Base-by-base conservation (phyloP, 2,329 filamentous ascomycete species). In the Phialocephala sp. region DNA sequence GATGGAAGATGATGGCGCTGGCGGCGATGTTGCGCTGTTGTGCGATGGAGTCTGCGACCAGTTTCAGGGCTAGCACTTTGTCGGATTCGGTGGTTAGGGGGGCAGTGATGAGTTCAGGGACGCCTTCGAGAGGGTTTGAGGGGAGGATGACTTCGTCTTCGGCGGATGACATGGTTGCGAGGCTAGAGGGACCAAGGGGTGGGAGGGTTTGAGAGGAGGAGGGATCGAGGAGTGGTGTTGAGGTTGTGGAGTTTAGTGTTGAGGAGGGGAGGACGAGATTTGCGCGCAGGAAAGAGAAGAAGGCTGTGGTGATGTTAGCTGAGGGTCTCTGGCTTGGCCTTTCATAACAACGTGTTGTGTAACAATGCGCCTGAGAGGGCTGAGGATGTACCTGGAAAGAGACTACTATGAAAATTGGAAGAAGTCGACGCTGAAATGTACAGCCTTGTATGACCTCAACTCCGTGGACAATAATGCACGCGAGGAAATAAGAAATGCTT, bases 31-130 rank as follows among this genome's bases (percentile, higher is more conserved):
- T 89, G 68, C 90, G 88, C 81, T 95, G 93, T 79, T 97, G 90
- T 41, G 92, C 91, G 59, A 96, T 86, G 65, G 89, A 92, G 78
- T 94, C 92, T 67, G 92, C 90, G 45, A 97, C 84, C 22, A 97
- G 85, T 68, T 86, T 85, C 60, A 97, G 82, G 20, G 89, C 89
- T 63, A 87, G 84, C 68, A 88, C 79, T 75, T 89, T 88, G 76
- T 93, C 90, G 60, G 82, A 76, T 59, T 86, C 80, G 59, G 75
- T 74, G 55, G 82, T 81, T 52, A 89, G 79, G 24, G 84, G 77
- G 71, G 87, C 85, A 60, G 91, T 87, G 59, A 84, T 85, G 52
- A 93, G 84, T 9, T 88, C 84, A 6, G 89, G 88, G 63, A 91
- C 81, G 72, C 84, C 83, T 37, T 80, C 75, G 35, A 79, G 75